Evolutionary conservation across 805 yeast genomes (phyloP).

Genomic region (Myxozyma sirexii): DNA sequence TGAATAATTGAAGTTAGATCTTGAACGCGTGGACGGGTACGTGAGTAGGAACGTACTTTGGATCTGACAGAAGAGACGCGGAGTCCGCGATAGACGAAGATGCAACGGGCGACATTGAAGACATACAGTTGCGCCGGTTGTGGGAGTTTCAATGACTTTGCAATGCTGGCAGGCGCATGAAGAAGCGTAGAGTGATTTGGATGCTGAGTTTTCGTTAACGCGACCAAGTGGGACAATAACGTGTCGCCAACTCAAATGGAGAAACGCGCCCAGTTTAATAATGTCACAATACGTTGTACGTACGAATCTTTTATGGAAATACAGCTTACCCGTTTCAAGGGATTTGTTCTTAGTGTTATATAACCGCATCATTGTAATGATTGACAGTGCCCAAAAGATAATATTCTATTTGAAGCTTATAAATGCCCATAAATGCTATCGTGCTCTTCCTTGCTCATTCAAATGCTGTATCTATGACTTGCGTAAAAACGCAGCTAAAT

Average conservation of each 20-base stretch:
- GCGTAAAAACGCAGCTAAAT: slow-evolving; percentile 12
- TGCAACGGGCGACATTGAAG: slow-evolving; percentile 24
- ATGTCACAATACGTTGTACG: not conserved
- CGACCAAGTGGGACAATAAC: not conserved
- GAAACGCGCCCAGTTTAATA: slow-evolving; percentile 7
- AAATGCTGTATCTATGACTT: not conserved
- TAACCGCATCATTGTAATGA: too few species aligned
- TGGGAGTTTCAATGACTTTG: not conserved
- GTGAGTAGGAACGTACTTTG: slow-evolving; percentile 4
- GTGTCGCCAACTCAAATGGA: not conserved
- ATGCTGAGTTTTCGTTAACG: not conserved
- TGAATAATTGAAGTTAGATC: not conserved
- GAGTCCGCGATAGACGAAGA: slow-evolving; percentile 15
- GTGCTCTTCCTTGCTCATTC: too few species aligned
- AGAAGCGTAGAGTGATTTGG: not conserved
- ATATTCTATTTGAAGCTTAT: too few species aligned
- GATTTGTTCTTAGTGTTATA: too few species aligned
- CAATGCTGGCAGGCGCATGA: not conserved
- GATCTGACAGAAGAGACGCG: slow-evolving; percentile 12
- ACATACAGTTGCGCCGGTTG: slow-evolving; percentile 1
- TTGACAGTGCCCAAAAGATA: too few species aligned
- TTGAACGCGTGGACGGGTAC: too few species aligned
- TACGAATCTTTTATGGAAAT: too few species aligned
- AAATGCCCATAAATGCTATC: too few species aligned
- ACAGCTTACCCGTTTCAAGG: too few species aligned